A percentile compares a stretch with the other conserved stretches of the same genome.
Conservation (phyloP, 169 alveolate genomes). For the Cryptosporidium muris region DNA sequence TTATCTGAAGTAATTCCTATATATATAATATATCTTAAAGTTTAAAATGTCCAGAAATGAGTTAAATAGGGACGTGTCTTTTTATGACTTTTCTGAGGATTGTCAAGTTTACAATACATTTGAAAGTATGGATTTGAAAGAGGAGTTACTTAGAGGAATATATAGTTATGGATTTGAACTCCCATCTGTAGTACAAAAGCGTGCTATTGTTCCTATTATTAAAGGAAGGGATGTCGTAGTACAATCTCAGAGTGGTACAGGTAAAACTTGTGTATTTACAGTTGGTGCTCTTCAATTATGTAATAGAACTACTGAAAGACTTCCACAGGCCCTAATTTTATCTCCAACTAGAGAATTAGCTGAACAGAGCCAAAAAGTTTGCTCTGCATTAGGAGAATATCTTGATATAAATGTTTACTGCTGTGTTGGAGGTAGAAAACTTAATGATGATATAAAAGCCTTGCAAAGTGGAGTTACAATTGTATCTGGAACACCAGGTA, state of each 20-base stretch:
- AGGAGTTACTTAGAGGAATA: constrained; percentile 95
- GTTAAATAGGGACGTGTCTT: constrained; percentile 3
- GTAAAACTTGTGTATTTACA: constrained; percentile 98
- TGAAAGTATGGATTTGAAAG: constrained; percentile 92
- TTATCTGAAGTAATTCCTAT: background rate
- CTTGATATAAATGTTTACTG: constrained; percentile 92
- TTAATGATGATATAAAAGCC: constrained; percentile 95
- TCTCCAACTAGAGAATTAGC: constrained; percentile 99
- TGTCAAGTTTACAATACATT: constrained; percentile 78
- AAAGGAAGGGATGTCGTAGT: constrained; percentile 97
- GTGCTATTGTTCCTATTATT: constrained; percentile 97
- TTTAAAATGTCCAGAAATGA: constrained; percentile 3
- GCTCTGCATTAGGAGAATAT: constrained; percentile 97
- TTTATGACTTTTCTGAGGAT: constrained; percentile 32
- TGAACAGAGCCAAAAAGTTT: constrained; percentile 96
- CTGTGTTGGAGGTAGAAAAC: constrained; percentile 96
- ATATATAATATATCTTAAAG: background rate
- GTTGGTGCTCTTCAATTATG: constrained; percentile 94
- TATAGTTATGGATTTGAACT: constrained; percentile 98
- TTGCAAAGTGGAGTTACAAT: constrained; percentile 97
- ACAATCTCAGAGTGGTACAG: constrained; percentile 97
- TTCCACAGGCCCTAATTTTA: constrained; percentile 90
- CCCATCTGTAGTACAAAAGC: constrained; percentile 99
- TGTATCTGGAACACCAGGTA: constrained; percentile 98
- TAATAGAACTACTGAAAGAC: constrained; percentile 76